These are phyloP conservation scores for Bothriochloa decipiens DNA, from an alignment of 176 grass and related monocot genomes.

Conservation along the genomic window DNA sequence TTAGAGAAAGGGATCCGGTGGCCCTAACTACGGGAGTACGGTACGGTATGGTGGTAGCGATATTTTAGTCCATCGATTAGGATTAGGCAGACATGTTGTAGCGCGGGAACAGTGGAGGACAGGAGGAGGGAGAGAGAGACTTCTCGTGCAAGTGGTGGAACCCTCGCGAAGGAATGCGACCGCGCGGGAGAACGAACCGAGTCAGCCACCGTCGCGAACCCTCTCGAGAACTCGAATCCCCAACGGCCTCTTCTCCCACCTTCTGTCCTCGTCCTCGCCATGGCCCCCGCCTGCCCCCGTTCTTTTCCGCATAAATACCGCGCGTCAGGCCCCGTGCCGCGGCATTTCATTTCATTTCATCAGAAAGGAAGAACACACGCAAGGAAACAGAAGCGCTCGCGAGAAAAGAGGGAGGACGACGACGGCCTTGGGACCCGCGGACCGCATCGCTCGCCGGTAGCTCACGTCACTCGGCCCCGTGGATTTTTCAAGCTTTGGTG, in stretches of 20 bases:
- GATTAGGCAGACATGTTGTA: too few species aligned
- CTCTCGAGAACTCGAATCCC: constrained; percentile 24
- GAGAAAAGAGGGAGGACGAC: not conserved
- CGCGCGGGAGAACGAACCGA: not conserved
- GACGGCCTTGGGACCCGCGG: constrained; percentile 9
- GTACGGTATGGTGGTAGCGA: too few species aligned
- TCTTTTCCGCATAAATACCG: constrained; percentile 17
- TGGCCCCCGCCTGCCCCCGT: not conserved
- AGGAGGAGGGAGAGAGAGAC: too few species aligned
- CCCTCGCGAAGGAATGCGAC: constrained; percentile 7
- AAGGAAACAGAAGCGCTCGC: constrained; percentile 18
- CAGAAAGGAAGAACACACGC: not conserved
- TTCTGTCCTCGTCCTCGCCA: not conserved
- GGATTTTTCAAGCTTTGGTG: constrained; percentile 21
- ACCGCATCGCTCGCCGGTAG: constrained; percentile 39
- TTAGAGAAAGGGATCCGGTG: too few species aligned
- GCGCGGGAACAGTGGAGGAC: too few species aligned
- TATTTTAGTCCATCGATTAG: too few species aligned
- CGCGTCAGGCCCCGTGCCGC: not conserved
- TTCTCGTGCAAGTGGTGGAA: not conserved
- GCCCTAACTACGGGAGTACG: too few species aligned
- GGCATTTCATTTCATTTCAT: too few species aligned
- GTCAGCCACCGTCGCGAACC: constrained; percentile 37
- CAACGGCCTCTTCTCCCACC: not conserved
- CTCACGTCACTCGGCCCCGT: constrained; percentile 35